These are phyloP conservation scores for Strobilomyces echinocephalus DNA, from an alignment of 768 basidiomycete genomes.

Conservation along the genomic window DNA sequence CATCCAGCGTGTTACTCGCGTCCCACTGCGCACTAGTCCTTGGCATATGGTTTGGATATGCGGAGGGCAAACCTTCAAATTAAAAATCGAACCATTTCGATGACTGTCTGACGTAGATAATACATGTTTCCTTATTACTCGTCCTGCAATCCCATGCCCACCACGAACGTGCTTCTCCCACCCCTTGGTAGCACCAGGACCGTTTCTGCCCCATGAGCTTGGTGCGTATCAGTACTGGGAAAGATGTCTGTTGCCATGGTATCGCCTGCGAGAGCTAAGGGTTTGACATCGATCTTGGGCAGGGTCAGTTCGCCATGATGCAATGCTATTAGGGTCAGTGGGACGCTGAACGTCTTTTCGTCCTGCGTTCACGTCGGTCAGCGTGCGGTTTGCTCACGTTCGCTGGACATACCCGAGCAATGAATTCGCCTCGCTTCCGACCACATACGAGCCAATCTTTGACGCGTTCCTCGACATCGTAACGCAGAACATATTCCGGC, in stretches of 20 bases:
- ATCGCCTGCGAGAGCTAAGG: slow-evolving; percentile 50
- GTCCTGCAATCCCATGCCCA: slow-evolving; percentile 56
- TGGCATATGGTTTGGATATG: slow-evolving; percentile 52
- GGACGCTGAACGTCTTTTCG: slow-evolving; percentile 50
- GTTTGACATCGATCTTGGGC: slow-evolving; percentile 65
- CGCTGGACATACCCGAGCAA: slow-evolving; percentile 52
- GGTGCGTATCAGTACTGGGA: slow-evolving; percentile 74
- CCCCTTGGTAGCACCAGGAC: slow-evolving; percentile 80
- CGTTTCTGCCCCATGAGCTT: slow-evolving; percentile 78
- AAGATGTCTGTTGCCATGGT: slow-evolving; percentile 55
- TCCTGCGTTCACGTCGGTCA: slow-evolving; percentile 42
- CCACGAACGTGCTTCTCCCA: slow-evolving; percentile 74
- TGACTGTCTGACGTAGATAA: background rate
- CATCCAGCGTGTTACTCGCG: slow-evolving; percentile 51
- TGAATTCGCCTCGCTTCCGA: slow-evolving; percentile 78
- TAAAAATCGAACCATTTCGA: background rate
- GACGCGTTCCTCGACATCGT: slow-evolving; percentile 75
- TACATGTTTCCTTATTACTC: slow-evolving; percentile 5
- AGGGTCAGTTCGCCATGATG: slow-evolving; percentile 77
- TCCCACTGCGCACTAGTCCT: slow-evolving; percentile 49
- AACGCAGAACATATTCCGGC: slow-evolving; percentile 56
- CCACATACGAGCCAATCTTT: slow-evolving; percentile 91
- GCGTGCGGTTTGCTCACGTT: background rate
- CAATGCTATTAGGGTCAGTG: slow-evolving; percentile 79
- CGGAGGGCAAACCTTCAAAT: slow-evolving; percentile 32